A percentile compares a stretch with the other conserved stretches of the same genome.
Conservation (phyloP, 345 rosid genomes). For the Lepidium aucheri region DNA sequence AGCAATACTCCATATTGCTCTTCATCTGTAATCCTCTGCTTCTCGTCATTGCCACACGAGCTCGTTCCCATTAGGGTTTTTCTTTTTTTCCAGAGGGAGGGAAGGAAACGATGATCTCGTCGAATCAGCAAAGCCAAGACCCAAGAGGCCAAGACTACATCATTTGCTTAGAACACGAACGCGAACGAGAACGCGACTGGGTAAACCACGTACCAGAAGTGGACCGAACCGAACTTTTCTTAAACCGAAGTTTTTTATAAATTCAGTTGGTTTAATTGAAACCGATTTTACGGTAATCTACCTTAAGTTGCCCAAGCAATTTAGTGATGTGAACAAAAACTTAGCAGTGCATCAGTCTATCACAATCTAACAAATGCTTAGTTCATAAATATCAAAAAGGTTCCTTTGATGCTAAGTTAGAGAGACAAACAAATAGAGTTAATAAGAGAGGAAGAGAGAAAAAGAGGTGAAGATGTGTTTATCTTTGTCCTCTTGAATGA, state of each 20-base stretch:
- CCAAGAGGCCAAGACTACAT: background rate
- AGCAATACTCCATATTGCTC: conserved; percentile 61
- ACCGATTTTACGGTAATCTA: background rate
- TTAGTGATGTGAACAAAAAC: background rate
- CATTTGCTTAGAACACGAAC: background rate
- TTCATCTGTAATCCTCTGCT: conserved; percentile 18
- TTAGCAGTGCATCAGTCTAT: background rate
- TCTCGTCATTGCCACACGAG: conserved; percentile 16
- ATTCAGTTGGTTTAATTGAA: background rate
- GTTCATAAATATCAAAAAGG: background rate
- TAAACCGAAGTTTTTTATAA: background rate
- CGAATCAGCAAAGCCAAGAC: background rate
- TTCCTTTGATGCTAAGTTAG: background rate
- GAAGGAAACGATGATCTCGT: background rate
- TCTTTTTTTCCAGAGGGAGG: background rate
- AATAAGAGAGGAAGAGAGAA: background rate
- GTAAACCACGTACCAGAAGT: background rate
- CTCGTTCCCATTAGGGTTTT: conserved; percentile 26
- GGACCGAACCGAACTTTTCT: background rate
- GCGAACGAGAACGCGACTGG: background rate
- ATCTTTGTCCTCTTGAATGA: background rate
- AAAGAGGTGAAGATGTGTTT: background rate
- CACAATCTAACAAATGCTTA: background rate
- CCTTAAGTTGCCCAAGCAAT: background rate
- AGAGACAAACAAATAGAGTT: no score